Base-by-base conservation (phyloP, 352 stramenopile species). In the Pythium brassicae region DNA sequence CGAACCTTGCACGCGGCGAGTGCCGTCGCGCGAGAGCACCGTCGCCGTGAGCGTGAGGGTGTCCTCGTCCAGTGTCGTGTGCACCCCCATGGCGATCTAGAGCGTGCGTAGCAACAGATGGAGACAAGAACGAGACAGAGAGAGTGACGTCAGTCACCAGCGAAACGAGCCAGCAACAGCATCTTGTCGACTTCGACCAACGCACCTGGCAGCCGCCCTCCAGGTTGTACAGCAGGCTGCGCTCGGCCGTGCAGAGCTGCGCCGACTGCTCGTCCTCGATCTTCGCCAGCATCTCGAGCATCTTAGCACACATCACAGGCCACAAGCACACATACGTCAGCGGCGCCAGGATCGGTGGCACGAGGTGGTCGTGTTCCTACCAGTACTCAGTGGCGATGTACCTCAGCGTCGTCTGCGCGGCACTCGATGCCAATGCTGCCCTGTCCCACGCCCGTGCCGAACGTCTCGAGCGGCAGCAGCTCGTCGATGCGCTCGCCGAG, bases 381-480 rank as follows among this genome's bases (percentile, higher is more conserved):
- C 29, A 35, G 5, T 35, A 35, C 29, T 10, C 29, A 10, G 5
- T 4, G 10, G 29, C 29, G 29, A n/a, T 51, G 19, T 29, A 58
- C 17, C 40, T 50, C 45, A 15, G 25, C 43, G 55, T 93, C 83
- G 34, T 89, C 76, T 1, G 59, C 66, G 23, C 86, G 80, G 57
- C 83, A 93, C 55, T 96, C 83, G 10, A 96, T 83, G 39, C 84
- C 86, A 51, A 96, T 92, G 50, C 84, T 92, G 46, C 84, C 86
- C 66, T 96, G 84, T 4, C 86, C 80, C 22, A 96, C 86, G 20
- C 86, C 83, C 44, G 90, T 92, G 20, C 80, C 76, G 54, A 96
- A 95, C 40, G 76, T 69, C 25, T 87, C 73, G 47, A 81, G 59
- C 19, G 80, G 68, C 3, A 93, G 66, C 17, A 93, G 66, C 72